Conservation (phyloP, 2,329 filamentous ascomycete genomes). For the Ophiostoma angusticollis region DNA sequence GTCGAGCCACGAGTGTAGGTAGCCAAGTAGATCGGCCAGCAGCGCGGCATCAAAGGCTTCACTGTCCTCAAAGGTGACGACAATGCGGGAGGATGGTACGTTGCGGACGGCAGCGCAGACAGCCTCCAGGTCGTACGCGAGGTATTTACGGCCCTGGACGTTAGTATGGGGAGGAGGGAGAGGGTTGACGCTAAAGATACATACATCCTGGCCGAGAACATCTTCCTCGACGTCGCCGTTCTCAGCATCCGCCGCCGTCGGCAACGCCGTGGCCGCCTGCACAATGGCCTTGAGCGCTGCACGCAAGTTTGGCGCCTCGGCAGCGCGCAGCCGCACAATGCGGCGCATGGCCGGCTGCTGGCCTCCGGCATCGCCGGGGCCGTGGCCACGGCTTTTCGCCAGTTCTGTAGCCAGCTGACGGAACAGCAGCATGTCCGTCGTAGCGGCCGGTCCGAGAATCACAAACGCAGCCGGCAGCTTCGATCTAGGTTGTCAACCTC, state of each 20-base stretch:
- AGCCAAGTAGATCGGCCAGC: constrained; percentile 56
- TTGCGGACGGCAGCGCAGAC: constrained; percentile 43
- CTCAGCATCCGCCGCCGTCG: constrained; percentile 25
- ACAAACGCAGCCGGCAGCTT: constrained; percentile 59
- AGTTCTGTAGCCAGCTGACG: constrained; percentile 51
- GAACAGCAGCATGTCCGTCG: constrained; percentile 62
- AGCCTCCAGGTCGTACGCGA: constrained; percentile 69
- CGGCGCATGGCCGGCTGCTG: too few relatives aligned
- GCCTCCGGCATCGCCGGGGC: constrained; percentile 1
- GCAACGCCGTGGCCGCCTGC: constrained; percentile 29
- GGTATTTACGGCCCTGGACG: constrained; percentile 52
- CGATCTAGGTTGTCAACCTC: too few relatives aligned
- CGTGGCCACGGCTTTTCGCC: constrained; percentile 17
- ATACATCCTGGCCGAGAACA: constrained; percentile 34
- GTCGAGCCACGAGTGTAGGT: constrained; percentile 59
- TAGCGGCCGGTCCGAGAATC: constrained; percentile 65
- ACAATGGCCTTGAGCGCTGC: constrained; percentile 61
- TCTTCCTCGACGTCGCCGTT: constrained; percentile 39
- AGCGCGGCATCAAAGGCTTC: constrained; percentile 65
- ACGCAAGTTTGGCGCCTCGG: constrained; percentile 62
- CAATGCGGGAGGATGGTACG: constrained; percentile 40
- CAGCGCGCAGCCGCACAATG: constrained; percentile 55
- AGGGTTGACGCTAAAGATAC: not conserved
- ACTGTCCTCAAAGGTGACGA: constrained; percentile 67
- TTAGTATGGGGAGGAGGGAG: too few relatives aligned